Evolutionary conservation across 2,329 filamentous ascomycete species (phyloP).

Genomic region (Penicillium freii): DNA sequence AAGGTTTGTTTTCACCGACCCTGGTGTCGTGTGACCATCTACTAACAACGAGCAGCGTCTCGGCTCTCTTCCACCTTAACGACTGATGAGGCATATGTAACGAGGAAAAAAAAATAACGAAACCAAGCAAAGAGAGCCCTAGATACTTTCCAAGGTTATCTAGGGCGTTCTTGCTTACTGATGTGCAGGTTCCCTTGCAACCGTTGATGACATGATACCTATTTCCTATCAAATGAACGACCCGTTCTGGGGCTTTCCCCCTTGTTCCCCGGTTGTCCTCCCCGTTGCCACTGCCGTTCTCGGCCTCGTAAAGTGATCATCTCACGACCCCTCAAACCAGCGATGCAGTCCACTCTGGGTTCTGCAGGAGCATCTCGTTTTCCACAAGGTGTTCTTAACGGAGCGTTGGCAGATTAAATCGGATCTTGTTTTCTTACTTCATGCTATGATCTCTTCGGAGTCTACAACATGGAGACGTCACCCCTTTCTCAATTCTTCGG

Average conservation of each 20-base stretch:
- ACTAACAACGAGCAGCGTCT: slow-evolving; percentile 42
- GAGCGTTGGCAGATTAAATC: slow-evolving; percentile 71
- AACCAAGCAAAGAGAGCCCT: slow-evolving; percentile 2
- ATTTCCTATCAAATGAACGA: slow-evolving; percentile 16
- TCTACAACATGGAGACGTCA: slow-evolving; percentile 6
- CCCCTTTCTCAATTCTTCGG: slow-evolving; percentile 10
- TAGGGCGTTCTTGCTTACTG: slow-evolving; percentile 21
- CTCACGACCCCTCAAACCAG: slow-evolving; percentile 49
- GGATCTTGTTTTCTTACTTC: slow-evolving; percentile 21
- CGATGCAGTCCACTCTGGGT: slow-evolving; percentile 70
- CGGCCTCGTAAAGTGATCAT: slow-evolving; percentile 7
- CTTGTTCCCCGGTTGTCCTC: not conserved
- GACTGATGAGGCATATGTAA: slow-evolving; percentile 35
- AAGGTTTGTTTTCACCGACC: slow-evolving; percentile 61
- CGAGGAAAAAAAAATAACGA: slow-evolving; percentile 13
- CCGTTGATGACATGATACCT: slow-evolving; percentile 27
- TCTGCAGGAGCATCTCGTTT: slow-evolving; percentile 67
- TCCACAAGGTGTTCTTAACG: slow-evolving; percentile 72
- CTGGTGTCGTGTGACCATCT: slow-evolving; percentile 13
- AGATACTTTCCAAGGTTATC: slow-evolving; percentile 10
- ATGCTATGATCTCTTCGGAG: slow-evolving; percentile 21
- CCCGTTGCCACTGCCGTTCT: slow-evolving; percentile 9
- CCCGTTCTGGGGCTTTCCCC: slow-evolving; percentile 1
- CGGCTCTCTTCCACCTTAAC: slow-evolving; percentile 64
- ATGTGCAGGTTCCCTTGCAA: slow-evolving; percentile 22